A percentile compares a stretch with the other conserved stretches of the same genome.
phyloP scores from a whole-genome alignment of 1,284 basidiomycete genomes.

The Trichosporon coremiiforme region DNA sequence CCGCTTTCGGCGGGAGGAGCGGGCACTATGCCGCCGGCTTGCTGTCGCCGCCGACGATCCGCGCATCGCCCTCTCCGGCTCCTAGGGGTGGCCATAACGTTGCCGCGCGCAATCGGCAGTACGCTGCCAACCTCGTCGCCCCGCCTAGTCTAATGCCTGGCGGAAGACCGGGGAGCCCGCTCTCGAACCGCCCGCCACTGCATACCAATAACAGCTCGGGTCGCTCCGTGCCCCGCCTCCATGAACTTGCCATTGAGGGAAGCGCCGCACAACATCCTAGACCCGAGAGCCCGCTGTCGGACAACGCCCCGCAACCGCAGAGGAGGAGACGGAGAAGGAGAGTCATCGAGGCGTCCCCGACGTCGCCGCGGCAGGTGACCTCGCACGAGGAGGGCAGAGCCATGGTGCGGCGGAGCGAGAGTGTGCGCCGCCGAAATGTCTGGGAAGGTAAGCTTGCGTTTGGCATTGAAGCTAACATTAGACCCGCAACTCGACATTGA shows the following conservation, averaged over 20 bases:
- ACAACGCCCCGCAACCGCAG: too few relatives aligned
- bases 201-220: not conserved
- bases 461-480: not conserved
- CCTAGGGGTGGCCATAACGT: not conserved
- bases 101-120: not conserved
- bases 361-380: constrained; percentile 31
- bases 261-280: not conserved
- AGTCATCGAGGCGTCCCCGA: constrained; percentile 14
- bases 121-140: constrained; percentile 31
- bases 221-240: not conserved
- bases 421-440: constrained; percentile 51
- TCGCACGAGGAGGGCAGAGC: constrained; percentile 49
- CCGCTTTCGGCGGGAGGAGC: constrained; percentile 30
- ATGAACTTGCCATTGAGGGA: too few relatives aligned
- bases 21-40: constrained; percentile 41
- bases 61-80: constrained; percentile 35
- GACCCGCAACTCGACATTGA: constrained; percentile 33
- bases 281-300: not conserved
- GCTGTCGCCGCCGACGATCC: constrained; percentile 46
- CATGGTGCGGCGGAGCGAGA: constrained; percentile 49
- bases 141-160: constrained; percentile 40
- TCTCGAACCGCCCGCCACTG: constrained; percentile 3
- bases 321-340: constrained; percentile 5
- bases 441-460: constrained; percentile 48
- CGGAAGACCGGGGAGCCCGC: constrained; percentile 23